phyloP scores from a whole-genome alignment of 306 rosid genomes.

The Gillenia trifoliata region DNA sequence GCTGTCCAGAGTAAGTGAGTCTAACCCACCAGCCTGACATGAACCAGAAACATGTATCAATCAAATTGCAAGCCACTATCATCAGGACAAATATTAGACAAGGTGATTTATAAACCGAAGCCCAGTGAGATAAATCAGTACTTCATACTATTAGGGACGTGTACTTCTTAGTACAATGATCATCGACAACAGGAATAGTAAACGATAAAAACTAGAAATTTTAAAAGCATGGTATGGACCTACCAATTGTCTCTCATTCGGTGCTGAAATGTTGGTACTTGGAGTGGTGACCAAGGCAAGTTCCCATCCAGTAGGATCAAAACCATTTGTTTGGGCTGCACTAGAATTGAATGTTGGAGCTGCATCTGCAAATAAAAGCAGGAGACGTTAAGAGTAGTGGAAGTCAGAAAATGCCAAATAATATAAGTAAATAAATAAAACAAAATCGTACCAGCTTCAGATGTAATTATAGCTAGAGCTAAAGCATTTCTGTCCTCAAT shows the following conservation, averaged over 20 bases:
- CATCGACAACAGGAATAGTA: not conserved
- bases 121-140: not conserved
- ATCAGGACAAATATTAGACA: not conserved
- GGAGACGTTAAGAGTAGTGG: conserved; percentile 15
- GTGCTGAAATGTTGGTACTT: conserved; percentile 73
- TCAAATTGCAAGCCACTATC: not conserved
- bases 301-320: conserved; percentile 98
- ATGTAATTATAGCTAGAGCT: conserved; percentile 82
- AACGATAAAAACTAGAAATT: not conserved
- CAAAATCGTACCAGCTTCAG: conserved; percentile 50
- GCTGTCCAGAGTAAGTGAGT: conserved; percentile 82
- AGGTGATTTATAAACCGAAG: not conserved
- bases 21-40: conserved; percentile 94
- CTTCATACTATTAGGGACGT: not conserved
- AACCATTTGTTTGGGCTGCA: conserved; percentile 54
- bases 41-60: conserved; percentile 3
- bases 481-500: conserved; percentile 91
- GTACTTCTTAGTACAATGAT: not conserved
- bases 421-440: not conserved
- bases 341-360: conserved; percentile 60
- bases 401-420: conserved; percentile 15
- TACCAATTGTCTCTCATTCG: conserved; percentile 92
- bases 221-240: conserved; percentile 17
- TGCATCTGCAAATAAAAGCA: conserved; percentile 28
- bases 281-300: conserved; percentile 92